Conservation (phyloP, 331 rosid genomes). For the Stylosanthes scabra region DNA sequence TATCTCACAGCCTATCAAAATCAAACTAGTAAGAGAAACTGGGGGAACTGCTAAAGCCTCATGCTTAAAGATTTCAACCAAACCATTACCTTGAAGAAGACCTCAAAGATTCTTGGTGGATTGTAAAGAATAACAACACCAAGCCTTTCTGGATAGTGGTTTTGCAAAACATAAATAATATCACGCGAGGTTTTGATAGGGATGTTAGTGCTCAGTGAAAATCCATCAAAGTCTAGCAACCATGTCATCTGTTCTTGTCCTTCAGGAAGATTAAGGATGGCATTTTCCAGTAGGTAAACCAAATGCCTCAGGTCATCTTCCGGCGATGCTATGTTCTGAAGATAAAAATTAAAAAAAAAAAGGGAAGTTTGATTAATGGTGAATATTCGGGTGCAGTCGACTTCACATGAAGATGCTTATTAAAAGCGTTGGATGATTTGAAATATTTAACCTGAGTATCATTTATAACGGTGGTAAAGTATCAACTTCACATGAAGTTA, state of each 20-base stretch:
- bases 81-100: conserved; percentile 75
- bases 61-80: background rate
- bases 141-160: conserved; percentile 96
- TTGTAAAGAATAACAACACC: conserved; percentile 70
- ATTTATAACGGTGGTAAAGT: too few species aligned
- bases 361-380: background rate
- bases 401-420: too few species aligned
- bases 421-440: too few species aligned
- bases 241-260: conserved; percentile 95
- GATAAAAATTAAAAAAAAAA: background rate
- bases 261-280: conserved; percentile 76
- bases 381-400: too few species aligned
- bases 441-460: too few species aligned
- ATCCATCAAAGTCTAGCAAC: conserved; percentile 90
- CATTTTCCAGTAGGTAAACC: conserved; percentile 87
- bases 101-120: conserved; percentile 92
- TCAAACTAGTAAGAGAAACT: background rate
- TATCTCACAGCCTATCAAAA: conserved; percentile 67
- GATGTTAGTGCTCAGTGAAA: conserved; percentile 58
- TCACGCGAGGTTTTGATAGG: conserved; percentile 79
- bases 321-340: conserved; percentile 71
- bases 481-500: background rate
- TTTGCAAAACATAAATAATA: conserved; percentile 76
- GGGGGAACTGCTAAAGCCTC: background rate
- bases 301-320: conserved; percentile 73